A percentile compares a stretch with the other conserved stretches of the same genome.
Conservation (phyloP, 2,329 filamentous ascomycete genomes). For the Graphium sp. region DNA sequence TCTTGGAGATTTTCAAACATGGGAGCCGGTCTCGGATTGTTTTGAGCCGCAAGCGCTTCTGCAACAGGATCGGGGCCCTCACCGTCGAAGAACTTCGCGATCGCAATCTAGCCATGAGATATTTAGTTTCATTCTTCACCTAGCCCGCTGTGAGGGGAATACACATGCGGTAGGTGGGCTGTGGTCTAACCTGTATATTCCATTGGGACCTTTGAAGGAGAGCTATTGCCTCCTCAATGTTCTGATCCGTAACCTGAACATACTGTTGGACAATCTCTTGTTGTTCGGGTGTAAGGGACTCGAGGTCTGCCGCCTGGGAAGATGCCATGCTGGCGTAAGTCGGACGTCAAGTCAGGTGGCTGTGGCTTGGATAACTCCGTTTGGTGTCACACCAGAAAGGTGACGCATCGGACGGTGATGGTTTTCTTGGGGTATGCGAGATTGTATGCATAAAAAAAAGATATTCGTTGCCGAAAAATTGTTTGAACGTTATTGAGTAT, state of each 20-base stretch:
- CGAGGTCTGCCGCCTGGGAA: conserved; percentile 50
- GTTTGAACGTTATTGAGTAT: too few species aligned
- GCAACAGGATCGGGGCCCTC: conserved; percentile 70
- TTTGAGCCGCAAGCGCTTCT: conserved; percentile 51
- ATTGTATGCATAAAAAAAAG: too few species aligned
- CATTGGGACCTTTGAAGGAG: conserved; percentile 78
- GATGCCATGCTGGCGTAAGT: conserved; percentile 9
- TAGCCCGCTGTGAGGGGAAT: too few species aligned
- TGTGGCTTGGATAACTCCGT: too few species aligned
- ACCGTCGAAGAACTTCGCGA: conserved; percentile 95
- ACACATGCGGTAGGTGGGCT: too few species aligned
- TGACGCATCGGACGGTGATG: too few species aligned
- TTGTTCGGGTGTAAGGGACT: conserved; percentile 52
- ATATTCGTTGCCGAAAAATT: too few species aligned
- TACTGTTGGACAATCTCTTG: conserved; percentile 78
- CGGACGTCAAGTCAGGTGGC: not conserved
- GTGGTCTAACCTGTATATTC: conserved; percentile 73
- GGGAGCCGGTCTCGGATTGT: conserved; percentile 42
- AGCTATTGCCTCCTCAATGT: conserved; percentile 56
- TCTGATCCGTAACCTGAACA: conserved; percentile 74
- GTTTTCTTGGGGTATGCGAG: too few species aligned
- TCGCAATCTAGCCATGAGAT: conserved; percentile 52
- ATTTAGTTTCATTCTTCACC: too few species aligned
- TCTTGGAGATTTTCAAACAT: conserved; percentile 62
- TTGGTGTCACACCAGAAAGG: too few species aligned